Evolutionary conservation across 2,329 filamentous ascomycete genomes (phyloP).

Genomic region (Colletotrichum sp.): DNA sequence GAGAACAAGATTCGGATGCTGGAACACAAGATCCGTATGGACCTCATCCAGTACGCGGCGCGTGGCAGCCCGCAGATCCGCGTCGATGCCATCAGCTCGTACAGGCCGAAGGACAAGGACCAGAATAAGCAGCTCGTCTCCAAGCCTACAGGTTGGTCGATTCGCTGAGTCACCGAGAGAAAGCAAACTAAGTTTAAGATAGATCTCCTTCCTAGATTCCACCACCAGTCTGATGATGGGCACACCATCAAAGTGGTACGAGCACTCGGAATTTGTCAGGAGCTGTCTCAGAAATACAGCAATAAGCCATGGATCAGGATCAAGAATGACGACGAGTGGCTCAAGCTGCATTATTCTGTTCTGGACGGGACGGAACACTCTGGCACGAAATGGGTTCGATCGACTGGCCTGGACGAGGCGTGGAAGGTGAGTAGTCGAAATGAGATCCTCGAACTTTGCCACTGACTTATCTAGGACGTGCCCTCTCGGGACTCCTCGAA

Average conservation of each 20-base stretch:
- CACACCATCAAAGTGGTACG: constrained; percentile 80
- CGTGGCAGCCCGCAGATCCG: constrained; percentile 66
- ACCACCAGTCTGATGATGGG: constrained; percentile 70
- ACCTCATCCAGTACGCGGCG: constrained; percentile 76
- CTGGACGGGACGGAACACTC: constrained; percentile 63
- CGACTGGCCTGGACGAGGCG: constrained; percentile 66
- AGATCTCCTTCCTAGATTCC: constrained; percentile 53
- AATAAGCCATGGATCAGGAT: constrained; percentile 56
- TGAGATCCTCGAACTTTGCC: too few species aligned
- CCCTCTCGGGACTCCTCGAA: constrained; percentile 8
- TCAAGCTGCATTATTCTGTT: constrained; percentile 63
- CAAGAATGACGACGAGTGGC: constrained; percentile 62
- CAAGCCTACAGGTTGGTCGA: constrained; percentile 47
- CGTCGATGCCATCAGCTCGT: constrained; percentile 62
- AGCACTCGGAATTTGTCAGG: constrained; percentile 69
- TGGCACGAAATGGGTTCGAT: constrained; percentile 61
- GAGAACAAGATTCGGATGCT: constrained; percentile 71
- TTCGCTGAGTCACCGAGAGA: neutral
- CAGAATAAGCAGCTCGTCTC: constrained; percentile 41
- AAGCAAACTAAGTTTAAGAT: neutral
- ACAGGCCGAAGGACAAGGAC: constrained; percentile 53
- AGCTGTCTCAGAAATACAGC: constrained; percentile 49
- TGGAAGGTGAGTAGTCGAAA: constrained; percentile 53
- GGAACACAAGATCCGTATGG: constrained; percentile 81
- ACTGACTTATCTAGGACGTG: neutral